Percentiles rank a stretch among this genome's conserved stretches.
Evolutionary conservation across 768 basidiomycete species (phyloP).

Genomic region (Calocera viscosa): DNA sequence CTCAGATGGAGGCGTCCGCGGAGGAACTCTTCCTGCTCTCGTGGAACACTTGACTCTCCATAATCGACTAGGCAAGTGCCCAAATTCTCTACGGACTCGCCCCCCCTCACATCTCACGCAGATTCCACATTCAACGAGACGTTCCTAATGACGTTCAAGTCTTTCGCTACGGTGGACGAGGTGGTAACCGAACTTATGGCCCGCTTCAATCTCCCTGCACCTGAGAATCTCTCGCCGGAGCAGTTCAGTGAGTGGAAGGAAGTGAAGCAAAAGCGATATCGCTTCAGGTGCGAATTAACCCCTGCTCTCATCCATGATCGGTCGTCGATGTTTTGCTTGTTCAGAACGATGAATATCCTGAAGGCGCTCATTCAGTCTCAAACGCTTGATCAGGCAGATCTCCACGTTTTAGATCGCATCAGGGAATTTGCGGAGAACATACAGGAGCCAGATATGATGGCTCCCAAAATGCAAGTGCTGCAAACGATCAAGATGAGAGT

Average conservation of each 20-base stretch:
- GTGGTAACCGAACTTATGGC: conserved; percentile 68
- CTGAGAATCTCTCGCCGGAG: conserved; percentile 44
- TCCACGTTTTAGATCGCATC: conserved; percentile 68
- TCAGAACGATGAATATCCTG: conserved; percentile 84
- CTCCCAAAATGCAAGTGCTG: conserved; percentile 3
- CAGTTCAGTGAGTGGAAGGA: conserved; percentile 71
- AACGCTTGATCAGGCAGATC: conserved; percentile 75
- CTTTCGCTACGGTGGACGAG: conserved; percentile 74
- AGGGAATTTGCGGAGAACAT: conserved; percentile 55
- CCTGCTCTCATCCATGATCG: conserved; percentile 5
- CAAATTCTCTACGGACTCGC: not conserved
- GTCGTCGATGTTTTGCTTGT: conserved; percentile 9
- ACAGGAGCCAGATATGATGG: not conserved
- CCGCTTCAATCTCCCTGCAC: conserved; percentile 68
- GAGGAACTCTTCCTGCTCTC: conserved; percentile 73
- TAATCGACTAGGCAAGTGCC: conserved; percentile 59
- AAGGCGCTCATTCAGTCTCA: conserved; percentile 75
- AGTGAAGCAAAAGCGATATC: conserved; percentile 76
- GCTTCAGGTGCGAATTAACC: conserved; percentile 54
- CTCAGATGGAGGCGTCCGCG: conserved; percentile 69
- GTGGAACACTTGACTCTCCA: conserved; percentile 87
- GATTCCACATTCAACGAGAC: conserved; percentile 73
- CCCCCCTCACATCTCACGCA: conserved; percentile 21
- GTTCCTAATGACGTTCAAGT: conserved; percentile 93
- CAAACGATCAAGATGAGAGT: conserved; percentile 4